Percentiles rank a stretch among this genome's conserved stretches.
These are phyloP conservation scores for Serendipita sp. DNA, from an alignment of 768 basidiomycete species.

Conservation along the genomic window DNA sequence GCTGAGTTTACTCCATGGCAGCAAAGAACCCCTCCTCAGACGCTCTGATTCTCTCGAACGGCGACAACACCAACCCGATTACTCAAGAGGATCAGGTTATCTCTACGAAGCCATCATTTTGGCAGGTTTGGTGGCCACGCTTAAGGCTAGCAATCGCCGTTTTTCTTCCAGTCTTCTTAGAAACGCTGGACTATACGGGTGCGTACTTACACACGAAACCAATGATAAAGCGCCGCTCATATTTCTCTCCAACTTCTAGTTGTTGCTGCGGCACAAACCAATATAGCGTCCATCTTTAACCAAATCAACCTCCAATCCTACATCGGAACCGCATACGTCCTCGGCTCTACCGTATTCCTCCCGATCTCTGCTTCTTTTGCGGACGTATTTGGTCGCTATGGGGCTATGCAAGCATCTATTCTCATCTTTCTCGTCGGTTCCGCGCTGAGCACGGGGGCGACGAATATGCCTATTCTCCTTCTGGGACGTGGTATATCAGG, in stretches of 20 bases:
- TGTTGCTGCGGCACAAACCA: slow-evolving; percentile 36
- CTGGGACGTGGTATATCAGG: slow-evolving; percentile 26
- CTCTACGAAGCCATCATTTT: background rate
- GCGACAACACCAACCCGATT: no score
- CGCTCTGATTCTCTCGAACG: no score
- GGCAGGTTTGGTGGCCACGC: background rate
- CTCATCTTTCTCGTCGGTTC: slow-evolving; percentile 33
- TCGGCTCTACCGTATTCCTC: slow-evolving; percentile 38
- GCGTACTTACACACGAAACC: no score
- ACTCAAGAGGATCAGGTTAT: no score
- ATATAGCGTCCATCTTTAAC: slow-evolving; percentile 29
- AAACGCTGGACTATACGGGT: slow-evolving; percentile 26
- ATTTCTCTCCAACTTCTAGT: slow-evolving; percentile 18
- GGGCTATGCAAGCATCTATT: slow-evolving; percentile 30
- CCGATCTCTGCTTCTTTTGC: slow-evolving; percentile 35
- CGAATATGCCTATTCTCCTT: slow-evolving; percentile 31
- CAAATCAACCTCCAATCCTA: slow-evolving; percentile 24
- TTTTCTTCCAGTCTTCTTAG: slow-evolving; percentile 28
- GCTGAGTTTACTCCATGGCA: no score
- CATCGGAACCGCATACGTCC: slow-evolving; percentile 35
- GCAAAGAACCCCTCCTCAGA: no score
- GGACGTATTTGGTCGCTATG: slow-evolving; percentile 36
- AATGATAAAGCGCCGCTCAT: background rate
- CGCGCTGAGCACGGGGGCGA: slow-evolving; percentile 31
- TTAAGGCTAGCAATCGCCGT: slow-evolving; percentile 17